Percentiles rank a stretch among this genome's conserved stretches.
Conservation (phyloP, 2,329 filamentous ascomycete species). For the Exophiala xenobiotica region DNA sequence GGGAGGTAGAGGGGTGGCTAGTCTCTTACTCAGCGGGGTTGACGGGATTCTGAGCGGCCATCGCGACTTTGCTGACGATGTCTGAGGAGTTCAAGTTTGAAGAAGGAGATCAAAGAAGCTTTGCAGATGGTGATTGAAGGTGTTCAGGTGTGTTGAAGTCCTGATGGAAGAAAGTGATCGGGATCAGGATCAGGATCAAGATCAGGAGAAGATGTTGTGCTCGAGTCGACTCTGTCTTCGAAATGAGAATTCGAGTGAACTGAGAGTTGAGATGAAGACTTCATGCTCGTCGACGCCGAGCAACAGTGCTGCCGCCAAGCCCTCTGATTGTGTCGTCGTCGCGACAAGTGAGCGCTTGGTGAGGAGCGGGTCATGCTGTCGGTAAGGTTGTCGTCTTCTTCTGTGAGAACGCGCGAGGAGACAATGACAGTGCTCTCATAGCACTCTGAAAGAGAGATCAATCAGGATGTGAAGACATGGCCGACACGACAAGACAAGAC, state of each 20-base stretch:
- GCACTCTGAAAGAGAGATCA: neutral
- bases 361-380: neutral
- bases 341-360: neutral
- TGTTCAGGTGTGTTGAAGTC: no score
- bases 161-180: neutral
- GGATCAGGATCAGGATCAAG: neutral
- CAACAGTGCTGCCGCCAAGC: neutral
- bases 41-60: neutral
- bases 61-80: no score
- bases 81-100: no score
- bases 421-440: neutral
- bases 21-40: conserved; percentile 4
- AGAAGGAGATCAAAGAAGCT: no score
- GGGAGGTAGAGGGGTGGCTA: neutral
- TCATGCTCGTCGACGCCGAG: neutral
- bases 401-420: neutral
- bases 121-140: no score
- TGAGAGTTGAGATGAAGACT: neutral
- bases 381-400: neutral
- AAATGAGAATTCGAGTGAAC: neutral
- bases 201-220: neutral
- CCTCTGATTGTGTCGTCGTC: neutral
- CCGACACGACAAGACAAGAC: no score
- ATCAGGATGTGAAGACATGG: neutral
- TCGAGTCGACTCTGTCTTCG: no score